Evolutionary conservation across 805 yeast genomes (phyloP).

Genomic region (Hanseniaspora lachancei): DNA sequence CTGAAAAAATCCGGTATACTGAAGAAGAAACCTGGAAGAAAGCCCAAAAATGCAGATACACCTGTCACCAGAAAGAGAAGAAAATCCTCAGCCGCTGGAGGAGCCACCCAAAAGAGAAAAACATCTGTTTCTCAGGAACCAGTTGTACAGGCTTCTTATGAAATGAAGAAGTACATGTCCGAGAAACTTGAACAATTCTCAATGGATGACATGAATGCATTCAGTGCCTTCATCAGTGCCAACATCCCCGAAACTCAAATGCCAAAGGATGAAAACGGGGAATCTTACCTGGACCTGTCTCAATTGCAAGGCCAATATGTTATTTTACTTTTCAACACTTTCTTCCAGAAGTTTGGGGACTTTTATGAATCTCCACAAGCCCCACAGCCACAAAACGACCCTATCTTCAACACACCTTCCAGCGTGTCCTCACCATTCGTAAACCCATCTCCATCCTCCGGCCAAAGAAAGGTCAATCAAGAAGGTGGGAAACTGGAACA

Average conservation of each 20-base stretch:
- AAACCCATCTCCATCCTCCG: not conserved
- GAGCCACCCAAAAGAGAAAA: conserved; percentile 18
- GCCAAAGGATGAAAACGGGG: conserved; percentile 37
- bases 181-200: conserved; percentile 69
- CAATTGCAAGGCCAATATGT: conserved; percentile 75
- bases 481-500: conserved; percentile 43
- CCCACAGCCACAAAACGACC: conserved; percentile 7
- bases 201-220: conserved; percentile 71
- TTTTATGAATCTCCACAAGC: conserved; percentile 17
- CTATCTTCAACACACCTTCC: conserved; percentile 5
- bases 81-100: conserved; percentile 12
- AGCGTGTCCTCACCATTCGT: conserved; percentile 5
- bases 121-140: conserved; percentile 15
- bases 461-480: conserved; percentile 13
- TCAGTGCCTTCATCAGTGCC: conserved; percentile 21
- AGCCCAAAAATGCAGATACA: conserved; percentile 7
- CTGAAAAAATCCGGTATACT: conserved; percentile 29
- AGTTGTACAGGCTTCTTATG: conserved; percentile 58
- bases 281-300: conserved; percentile 93
- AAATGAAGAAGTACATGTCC: conserved; percentile 88
- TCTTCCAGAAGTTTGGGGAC: conserved; percentile 39
- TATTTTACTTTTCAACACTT: conserved; percentile 69
- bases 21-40: conserved; percentile 26
- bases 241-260: conserved; percentile 10
- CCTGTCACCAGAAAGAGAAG: conserved; percentile 14